Base-by-base conservation (phyloP, 225 moss, liverwort and hornwort species). In the Physcomitrium patens region DNA sequence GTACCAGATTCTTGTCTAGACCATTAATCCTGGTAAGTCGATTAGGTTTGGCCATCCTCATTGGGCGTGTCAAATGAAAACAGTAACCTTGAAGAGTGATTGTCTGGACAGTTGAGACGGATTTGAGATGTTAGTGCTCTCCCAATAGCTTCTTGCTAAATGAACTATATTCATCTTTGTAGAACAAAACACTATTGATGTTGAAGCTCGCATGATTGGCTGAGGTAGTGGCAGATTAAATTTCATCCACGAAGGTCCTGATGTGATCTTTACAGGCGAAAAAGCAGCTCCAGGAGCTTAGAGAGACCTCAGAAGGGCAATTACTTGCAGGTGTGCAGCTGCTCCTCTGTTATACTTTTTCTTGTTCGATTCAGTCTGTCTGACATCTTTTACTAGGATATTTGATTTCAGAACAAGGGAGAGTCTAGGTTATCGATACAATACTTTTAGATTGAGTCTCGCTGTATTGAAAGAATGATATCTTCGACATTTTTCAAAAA, bases 241-340 rank as follows among this genome's bases (percentile, higher is more conserved):
- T 11, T 72, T 0, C 49, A 67, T 57, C 63, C 43, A 70, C 49
- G 37, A 52, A 57, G 57, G 7, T 76, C 63, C n/a, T 70, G 42
- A 27, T 63, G 47, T 71, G 26, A 48, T 68, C 75, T 18, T 71
- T 73, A 52, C 68, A 87, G 87, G 79, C 65, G 27, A 82, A 82
- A 46, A 82, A 27, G 77, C 80, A 80, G 60, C 51, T 85, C 50
- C 61, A 82, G 62, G 84, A 87, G 23, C 61, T 77, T 68, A 79
- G 61, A 57, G 41, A 79, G 69, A 62, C 82, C 61, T 79, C 82
- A 1, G 80, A 85, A 47, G 80, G 79, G 15, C 70, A 75, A 56
- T 80, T 87, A 77, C 65, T 77, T 80, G 75, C 68, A 82, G 87
- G 87, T 85, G 63, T 71, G 81, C 24, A 9, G 16, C 74, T 76